phyloP scores from a whole-genome alignment of 2,329 filamentous ascomycete species.

The Pestalotiopsis fici region DNA sequence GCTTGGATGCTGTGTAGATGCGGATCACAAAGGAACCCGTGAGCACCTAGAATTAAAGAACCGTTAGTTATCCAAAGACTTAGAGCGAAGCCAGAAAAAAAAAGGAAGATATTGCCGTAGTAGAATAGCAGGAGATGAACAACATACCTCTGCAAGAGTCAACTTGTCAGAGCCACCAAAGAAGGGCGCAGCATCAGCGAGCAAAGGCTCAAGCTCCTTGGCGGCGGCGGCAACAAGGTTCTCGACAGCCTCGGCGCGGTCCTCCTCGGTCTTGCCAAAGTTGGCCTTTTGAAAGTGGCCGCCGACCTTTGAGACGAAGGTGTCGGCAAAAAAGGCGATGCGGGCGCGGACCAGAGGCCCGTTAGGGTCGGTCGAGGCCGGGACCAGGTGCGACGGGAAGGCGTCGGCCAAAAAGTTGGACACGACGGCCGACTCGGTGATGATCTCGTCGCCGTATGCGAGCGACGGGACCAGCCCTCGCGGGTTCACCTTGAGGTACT shows the following conservation, averaged over 20 bases:
- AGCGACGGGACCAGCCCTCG: slow-evolving; percentile 76
- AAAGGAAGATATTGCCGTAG: too few species aligned
- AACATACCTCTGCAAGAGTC: slow-evolving; percentile 72
- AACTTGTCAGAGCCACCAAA: slow-evolving; percentile 65
- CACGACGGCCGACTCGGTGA: slow-evolving; percentile 76
- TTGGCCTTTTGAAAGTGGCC: slow-evolving; percentile 15
- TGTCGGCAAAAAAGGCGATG: slow-evolving; percentile 72
- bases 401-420: slow-evolving; percentile 70
- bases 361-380: slow-evolving; percentile 50
- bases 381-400: slow-evolving; percentile 68
- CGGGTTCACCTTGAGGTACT: slow-evolving; percentile 78
- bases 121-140: too few species aligned
- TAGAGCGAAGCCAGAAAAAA: too few species aligned
- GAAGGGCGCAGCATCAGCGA: slow-evolving; percentile 58
- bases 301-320: slow-evolving; percentile 65
- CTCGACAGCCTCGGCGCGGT: slow-evolving; percentile 47
- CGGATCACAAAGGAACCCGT: slow-evolving; percentile 69
- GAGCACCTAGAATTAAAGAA: slow-evolving; percentile 61
- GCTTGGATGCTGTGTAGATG: slow-evolving; percentile 53
- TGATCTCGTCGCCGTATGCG: slow-evolving; percentile 65
- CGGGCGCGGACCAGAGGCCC: slow-evolving; percentile 65
- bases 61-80: too few species aligned
- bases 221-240: slow-evolving; percentile 56
- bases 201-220: slow-evolving; percentile 74
- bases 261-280: slow-evolving; percentile 47